phyloP scores from a whole-genome alignment of 805 yeast genomes.

The Starmerella kuoi region DNA sequence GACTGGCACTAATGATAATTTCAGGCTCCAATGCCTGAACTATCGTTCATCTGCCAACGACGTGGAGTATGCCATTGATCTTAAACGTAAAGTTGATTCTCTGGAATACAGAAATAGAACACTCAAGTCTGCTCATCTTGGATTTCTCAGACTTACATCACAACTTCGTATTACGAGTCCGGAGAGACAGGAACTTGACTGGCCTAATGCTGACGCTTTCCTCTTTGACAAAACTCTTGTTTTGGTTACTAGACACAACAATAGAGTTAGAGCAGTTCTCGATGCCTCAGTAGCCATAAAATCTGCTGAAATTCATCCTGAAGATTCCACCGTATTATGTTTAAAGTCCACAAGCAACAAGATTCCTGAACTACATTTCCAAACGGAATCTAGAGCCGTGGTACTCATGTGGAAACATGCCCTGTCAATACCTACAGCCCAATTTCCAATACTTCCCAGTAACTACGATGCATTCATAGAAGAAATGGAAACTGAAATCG shows the following conservation, averaged over 20 bases:
- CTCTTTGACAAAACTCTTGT: slow-evolving; percentile 7
- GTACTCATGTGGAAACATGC: slow-evolving; percentile 11
- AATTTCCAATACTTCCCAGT: slow-evolving; percentile 12
- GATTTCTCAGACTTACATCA: slow-evolving; percentile 8
- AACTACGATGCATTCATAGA: background rate
- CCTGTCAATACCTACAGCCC: background rate
- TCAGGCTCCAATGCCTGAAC: too few species aligned
- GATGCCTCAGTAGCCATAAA: background rate
- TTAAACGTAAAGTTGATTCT: background rate
- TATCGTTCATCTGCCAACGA: slow-evolving; percentile 11
- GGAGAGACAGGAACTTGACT: background rate
- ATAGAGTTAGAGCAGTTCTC: slow-evolving; percentile 3
- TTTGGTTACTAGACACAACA: background rate
- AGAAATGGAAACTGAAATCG: background rate
- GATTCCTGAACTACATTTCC: slow-evolving; percentile 5
- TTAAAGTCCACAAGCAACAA: background rate
- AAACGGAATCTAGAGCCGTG: background rate
- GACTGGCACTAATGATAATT: too few species aligned
- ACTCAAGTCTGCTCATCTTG: background rate
- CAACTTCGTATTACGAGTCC: slow-evolving; percentile 2
- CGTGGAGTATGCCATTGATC: background rate
- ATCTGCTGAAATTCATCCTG: background rate
- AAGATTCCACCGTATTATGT: background rate
- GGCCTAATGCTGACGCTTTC: slow-evolving; percentile 1
- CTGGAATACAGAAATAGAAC: background rate